Base-by-base conservation (phyloP, 1,284 basidiomycete species). In the Tilletiopsis washingtonensis region DNA sequence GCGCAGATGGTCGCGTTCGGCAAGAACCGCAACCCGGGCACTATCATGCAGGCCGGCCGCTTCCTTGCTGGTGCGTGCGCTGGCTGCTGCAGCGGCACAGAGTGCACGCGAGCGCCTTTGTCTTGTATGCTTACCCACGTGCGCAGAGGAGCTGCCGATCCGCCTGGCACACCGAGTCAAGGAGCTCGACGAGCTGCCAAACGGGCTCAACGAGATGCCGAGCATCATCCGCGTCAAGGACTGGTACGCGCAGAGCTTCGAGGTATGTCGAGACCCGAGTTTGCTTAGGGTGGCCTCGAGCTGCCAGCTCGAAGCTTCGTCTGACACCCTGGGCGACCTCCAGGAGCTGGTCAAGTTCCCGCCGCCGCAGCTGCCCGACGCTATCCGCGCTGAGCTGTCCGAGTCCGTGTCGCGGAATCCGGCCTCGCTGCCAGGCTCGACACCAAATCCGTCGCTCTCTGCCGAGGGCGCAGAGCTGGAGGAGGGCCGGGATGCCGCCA, bases 241-340 rank as follows among this genome's bases (percentile, higher is more conserved):
- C 70, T 98, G 93, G 93, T 98, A 98, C 73, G 93, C 91, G 0
- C 89, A 98, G 77, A 91, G 88, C 15, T 98, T 98, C 69, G 88
- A 97, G 80, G 91, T 91, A 48, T 56, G 81, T 77, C 9, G 29
- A 34, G 29, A 9, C 29, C 9, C 19, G 21, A 4, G 3, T 5
- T 4, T 37, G 36, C n/a, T n/a, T n/a, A n/a, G n/a, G n/a, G n/a
- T n/a, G n/a, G n/a, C n/a, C n/a, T n/a, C n/a, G n/a, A n/a, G n/a
- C n/a, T 34, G 29, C 29, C n/a, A 9, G n/a, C 29, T 34, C 29
- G 29, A n/a, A n/a, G 9, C 29, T 34, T 34, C 9, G 6, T 21
- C n/a, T 19, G 7, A 9, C 7, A 23, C n/a, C n/a, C n/a, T 14
- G 21, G 7, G 19, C 7, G 12, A 9, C 21, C 14, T 20, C 9